These are phyloP conservation scores for Barbatosphaeria neglecta DNA, from an alignment of 495 filamentous ascomycete genomes.

Conservation along the genomic window DNA sequence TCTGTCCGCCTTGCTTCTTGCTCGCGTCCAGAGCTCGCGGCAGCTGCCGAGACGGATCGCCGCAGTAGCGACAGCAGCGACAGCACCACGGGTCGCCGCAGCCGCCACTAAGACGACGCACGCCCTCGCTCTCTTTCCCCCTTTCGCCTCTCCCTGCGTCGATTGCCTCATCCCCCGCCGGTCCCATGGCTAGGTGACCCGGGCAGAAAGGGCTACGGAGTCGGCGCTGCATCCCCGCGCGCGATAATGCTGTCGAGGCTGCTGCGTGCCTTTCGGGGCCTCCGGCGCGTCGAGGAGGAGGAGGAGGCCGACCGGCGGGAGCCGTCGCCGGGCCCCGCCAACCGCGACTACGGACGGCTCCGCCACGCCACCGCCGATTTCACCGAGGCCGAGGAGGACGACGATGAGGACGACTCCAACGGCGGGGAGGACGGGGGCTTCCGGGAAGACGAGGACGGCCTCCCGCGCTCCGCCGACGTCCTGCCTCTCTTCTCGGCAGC, in stretches of 20 bases:
- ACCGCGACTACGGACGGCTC: conserved; percentile 22
- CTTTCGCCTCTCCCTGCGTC: neutral
- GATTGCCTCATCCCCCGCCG: neutral
- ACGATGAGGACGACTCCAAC: conserved; percentile 34
- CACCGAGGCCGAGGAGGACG: conserved; percentile 41
- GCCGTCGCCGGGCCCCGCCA: conserved; percentile 19
- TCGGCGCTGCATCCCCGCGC: conserved; percentile 6
- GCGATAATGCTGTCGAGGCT: conserved; percentile 31
- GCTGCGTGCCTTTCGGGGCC: conserved; percentile 26
- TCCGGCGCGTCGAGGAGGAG: conserved; percentile 11
- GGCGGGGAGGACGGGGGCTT: conserved; percentile 29
- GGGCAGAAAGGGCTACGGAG: conserved; percentile 7
- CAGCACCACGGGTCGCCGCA: too few species aligned
- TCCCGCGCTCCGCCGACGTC: conserved; percentile 46
- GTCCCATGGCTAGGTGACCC: conserved; percentile 18
- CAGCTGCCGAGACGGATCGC: too few species aligned
- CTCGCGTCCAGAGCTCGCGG: too few species aligned
- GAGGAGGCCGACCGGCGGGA: conserved; percentile 17
- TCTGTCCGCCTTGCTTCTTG: too few species aligned
- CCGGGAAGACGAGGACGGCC: conserved; percentile 40
- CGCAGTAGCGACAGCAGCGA: too few species aligned
- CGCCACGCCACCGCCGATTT: conserved; percentile 47
- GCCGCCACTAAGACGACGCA: neutral
- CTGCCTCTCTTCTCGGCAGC: conserved; percentile 75
- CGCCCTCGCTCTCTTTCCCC: neutral